Percentiles rank a stretch among this genome's conserved stretches.
phyloP scores from a whole-genome alignment of 352 stramenopile species.

The Globisporangium apiculatum region DNA sequence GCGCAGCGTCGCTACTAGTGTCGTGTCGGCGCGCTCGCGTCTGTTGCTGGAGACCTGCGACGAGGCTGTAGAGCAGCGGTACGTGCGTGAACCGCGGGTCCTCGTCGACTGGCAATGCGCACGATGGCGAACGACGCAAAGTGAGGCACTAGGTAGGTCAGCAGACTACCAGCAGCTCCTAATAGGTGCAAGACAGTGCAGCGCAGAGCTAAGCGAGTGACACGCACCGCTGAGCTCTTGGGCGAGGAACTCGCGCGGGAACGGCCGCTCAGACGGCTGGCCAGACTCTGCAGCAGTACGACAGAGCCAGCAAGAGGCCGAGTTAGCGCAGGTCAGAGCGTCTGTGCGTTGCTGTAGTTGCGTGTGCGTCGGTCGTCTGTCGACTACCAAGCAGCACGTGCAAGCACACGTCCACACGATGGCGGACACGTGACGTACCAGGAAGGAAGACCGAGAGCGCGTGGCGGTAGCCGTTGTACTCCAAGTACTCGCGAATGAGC shows the following conservation, averaged over 20 bases:
- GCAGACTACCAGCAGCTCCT: not conserved
- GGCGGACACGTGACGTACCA: slow-evolving; percentile 18
- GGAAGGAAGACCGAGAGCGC: slow-evolving; percentile 83
- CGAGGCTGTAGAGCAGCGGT: slow-evolving; percentile 80
- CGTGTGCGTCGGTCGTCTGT: not conserved
- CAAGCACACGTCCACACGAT: not conserved
- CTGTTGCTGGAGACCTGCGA: slow-evolving; percentile 42
- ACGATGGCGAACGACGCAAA: not conserved
- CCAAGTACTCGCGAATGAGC: slow-evolving; percentile 91
- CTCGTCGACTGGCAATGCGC: slow-evolving; percentile 33
- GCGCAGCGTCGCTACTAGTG: no score
- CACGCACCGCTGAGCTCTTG: slow-evolving; percentile 63
- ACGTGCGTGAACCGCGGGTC: slow-evolving; percentile 61
- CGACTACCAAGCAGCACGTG: no score
- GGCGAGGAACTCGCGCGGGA: slow-evolving; percentile 77
- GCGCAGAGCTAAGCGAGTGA: not conserved
- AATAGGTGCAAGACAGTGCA: no score
- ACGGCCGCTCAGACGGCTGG: slow-evolving; percentile 68
- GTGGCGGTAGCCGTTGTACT: slow-evolving; percentile 91
- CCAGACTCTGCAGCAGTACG: slow-evolving; percentile 47
- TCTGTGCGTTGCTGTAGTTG: no score
- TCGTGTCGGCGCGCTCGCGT: slow-evolving; percentile 6
- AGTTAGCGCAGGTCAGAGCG: no score
- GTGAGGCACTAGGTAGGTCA: not conserved
- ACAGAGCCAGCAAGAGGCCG: not conserved